Evolutionary conservation across 352 stramenopile genomes (phyloP), one percentile per base, ranked within the genome.

Genomic region (Globisporangium echinulatum): DNA sequence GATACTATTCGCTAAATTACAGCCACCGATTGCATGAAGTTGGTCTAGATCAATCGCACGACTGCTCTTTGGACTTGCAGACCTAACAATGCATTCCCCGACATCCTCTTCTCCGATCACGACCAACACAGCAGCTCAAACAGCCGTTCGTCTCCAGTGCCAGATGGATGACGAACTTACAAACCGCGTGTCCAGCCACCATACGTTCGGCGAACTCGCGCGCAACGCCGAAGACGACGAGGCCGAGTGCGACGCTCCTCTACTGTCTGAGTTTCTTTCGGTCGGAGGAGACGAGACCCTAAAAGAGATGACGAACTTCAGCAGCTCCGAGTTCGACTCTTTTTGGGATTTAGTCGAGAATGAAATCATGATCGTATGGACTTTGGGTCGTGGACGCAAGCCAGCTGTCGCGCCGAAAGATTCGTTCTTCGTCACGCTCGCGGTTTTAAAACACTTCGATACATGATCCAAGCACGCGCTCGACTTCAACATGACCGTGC

Each of bases 181-280:
- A 68, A 64, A 19, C 43, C 42, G 64, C 10, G 39, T 53, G 4
- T 13, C 10, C 39, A 64, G 48, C 48, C 47, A 61, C 37, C 15
- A 61, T 7, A 36, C n/a, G 8, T 61, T 68, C 48, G 62, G 39
- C 25, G 56, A 59, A 4, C 47, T 68, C 8, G 52, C 62, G 0
- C 15, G 62, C 10, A 56, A 64, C 5, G 39, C 61, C 4, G 52
- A 68, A 11, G 62, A 61, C 8, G 49, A 61, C 33, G 57, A 39
- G 0, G 39, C 53, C 33, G 49, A 59, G 8, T 39, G 14, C 3
- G 48, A 43, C 49, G 19, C 43, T 59, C 53, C 13, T 40, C 64
- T 36, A 38, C 37, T 4, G 57, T 62, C 39, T 62, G n/a, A 19
- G 62, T 19, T 19, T 37, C 46, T 54, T n/a, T 39, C 39, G 19